Evolutionary conservation across 495 filamentous ascomycete species (phyloP).

Genomic region (Trichoderma reesei): DNA sequence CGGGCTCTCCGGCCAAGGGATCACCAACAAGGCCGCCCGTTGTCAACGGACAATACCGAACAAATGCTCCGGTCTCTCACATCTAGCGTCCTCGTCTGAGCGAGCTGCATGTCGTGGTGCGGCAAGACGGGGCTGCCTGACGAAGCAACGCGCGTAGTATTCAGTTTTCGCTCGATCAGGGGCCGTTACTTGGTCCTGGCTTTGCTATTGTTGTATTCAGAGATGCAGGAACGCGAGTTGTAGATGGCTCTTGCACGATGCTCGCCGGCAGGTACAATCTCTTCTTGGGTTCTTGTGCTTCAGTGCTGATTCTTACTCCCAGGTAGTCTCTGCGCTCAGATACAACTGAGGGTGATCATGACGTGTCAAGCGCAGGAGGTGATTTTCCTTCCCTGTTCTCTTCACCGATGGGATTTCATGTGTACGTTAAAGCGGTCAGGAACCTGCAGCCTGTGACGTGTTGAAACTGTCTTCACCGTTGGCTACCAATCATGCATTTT

Average conservation of each 20-base stretch:
- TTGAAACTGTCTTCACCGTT: no score
- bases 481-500: no score
- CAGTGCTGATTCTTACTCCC: no score
- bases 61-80: background rate
- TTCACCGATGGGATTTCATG: no score
- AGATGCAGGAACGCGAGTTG: conserved; percentile 3
- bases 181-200: background rate
- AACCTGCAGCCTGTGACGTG: no score
- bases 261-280: no score
- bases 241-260: background rate
- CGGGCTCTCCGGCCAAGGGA: background rate
- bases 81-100: background rate
- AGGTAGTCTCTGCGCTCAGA: no score
- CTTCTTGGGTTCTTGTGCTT: no score
- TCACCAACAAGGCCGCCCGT: background rate
- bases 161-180: background rate
- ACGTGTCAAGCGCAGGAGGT: no score
- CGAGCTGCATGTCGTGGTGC: conserved; percentile 1
- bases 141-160: background rate
- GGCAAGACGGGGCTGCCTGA: background rate
- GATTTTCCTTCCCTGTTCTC: no score
- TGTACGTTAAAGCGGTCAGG: no score
- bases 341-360: no score
- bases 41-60: background rate
- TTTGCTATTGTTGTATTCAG: background rate